Base-by-base conservation (phyloP, 306 rosid genomes). In the Acacia confusa region DNA sequence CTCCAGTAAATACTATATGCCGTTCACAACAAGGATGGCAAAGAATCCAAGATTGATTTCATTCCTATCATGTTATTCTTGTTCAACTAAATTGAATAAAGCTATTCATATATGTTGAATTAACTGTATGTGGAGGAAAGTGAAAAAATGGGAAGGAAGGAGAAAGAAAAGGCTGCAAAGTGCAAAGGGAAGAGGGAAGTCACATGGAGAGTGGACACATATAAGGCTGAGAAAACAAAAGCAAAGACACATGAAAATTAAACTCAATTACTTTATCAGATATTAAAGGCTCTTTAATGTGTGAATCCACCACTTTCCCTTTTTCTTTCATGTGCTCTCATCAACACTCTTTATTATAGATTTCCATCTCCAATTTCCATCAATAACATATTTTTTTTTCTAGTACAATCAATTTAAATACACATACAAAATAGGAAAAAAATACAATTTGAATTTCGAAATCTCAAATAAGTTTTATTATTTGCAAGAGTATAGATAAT, bases 291-390 rank as follows among this genome's bases (percentile, higher is more conserved):
- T 19, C 55, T 16, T 48, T 48, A 15, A n/a, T 16, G n/a, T 4
- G 19, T 14, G 55, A 48, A 17, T 5, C 55, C 55, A 14, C 55
- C 20, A 4, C 55, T 58, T 80, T 38, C 44, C 6, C 77, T 74
- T 72, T 47, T n/a, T 6, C 41, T 85, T n/a, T 58, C 88, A 45
- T 79, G 75, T 82, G 85, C 85, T 41, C 44, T 41, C 60, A 72
- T 8, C 20, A 72, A 72, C 38, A 2, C 64, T 43, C 30, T 53
- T 63, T 32, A 50, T 44, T 24, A 24, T 60, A 22, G 45, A 10
- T 25, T 60, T 60, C 66, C 4, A 69, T 67, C 30, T 34, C 44
- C 22, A 63, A 6, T 20, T 2, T 14, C n/a, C 7, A 13, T 2
- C 40, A 2, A 13, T 15, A 5, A 4, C 7, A 4, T 32, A 32